Conservation (phyloP, 768 basidiomycete species). For the Boletus pseudo-olivaceus region DNA sequence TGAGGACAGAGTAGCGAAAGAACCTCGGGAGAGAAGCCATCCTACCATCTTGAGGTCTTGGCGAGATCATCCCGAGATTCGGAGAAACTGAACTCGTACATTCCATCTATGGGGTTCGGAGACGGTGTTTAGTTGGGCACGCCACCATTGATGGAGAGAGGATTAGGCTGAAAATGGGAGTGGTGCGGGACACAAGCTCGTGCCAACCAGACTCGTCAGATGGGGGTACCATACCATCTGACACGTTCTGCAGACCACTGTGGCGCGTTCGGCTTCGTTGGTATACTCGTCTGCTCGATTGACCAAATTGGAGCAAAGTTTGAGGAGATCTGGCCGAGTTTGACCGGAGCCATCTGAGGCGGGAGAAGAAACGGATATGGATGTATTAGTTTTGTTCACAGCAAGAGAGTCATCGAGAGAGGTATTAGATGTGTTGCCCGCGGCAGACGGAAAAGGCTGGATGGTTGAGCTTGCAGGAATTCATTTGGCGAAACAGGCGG, state of each 20-base stretch:
- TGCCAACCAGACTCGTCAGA: slow-evolving; percentile 55
- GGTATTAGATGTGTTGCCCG: slow-evolving; percentile 16
- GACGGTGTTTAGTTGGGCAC: slow-evolving; percentile 46
- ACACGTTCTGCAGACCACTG: slow-evolving; percentile 70
- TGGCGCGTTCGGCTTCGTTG: slow-evolving; percentile 36
- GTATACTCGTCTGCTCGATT: slow-evolving; percentile 46
- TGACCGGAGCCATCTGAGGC: slow-evolving; percentile 36
- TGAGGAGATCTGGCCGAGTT: slow-evolving; percentile 41
- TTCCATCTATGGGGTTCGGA: slow-evolving; percentile 33
- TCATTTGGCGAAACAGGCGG: slow-evolving; percentile 30
- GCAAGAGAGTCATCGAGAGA: slow-evolving; percentile 17
- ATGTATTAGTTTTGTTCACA: slow-evolving; percentile 34
- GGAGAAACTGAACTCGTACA: slow-evolving; percentile 34
- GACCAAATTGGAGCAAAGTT: slow-evolving; percentile 59
- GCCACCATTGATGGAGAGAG: slow-evolving; percentile 22
- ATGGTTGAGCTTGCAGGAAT: slow-evolving; percentile 29
- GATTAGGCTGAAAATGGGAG: slow-evolving; percentile 39
- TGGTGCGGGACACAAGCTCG: slow-evolving; percentile 48
- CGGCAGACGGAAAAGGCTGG: slow-evolving; percentile 43
- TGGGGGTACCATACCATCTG: slow-evolving; percentile 50
- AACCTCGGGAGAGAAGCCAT: slow-evolving; percentile 66
- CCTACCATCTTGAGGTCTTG: slow-evolving; percentile 47
- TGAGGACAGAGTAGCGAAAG: slow-evolving; percentile 61
- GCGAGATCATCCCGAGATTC: slow-evolving; percentile 49
- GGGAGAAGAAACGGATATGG: slow-evolving; percentile 49